These are phyloP conservation scores for Coelastrella sp. DNA, from an alignment of 139 green algal species.

Conservation along the genomic window DNA sequence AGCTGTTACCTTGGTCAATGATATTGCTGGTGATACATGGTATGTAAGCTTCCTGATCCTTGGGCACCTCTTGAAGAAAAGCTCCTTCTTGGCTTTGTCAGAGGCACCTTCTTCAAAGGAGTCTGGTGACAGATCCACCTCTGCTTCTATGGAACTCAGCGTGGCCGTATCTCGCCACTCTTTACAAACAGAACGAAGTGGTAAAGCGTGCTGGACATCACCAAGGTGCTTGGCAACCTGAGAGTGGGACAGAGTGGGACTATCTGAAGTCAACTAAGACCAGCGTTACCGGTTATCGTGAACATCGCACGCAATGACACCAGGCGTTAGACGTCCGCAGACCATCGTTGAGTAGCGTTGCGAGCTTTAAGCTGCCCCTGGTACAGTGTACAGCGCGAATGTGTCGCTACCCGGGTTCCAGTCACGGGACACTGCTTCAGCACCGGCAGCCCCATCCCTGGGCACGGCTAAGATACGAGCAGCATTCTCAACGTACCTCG, in stretches of 20 bases:
- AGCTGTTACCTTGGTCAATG: constrained; percentile 32
- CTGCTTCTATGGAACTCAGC: constrained; percentile 20
- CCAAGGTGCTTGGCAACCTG: constrained; percentile 51
- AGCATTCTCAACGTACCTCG: constrained; percentile 1
- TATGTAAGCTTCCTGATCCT: constrained; percentile 39
- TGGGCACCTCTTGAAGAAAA: constrained; percentile 40
- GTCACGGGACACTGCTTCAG: background rate
- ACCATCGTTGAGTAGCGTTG: too few relatives aligned
- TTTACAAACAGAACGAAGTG: constrained; percentile 38
- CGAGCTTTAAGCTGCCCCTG: too few relatives aligned
- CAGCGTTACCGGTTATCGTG: too few relatives aligned
- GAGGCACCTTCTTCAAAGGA: background rate
- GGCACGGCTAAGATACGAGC: too few relatives aligned
- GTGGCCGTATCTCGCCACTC: constrained; percentile 41
- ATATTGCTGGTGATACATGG: constrained; percentile 34
- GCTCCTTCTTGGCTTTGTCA: background rate
- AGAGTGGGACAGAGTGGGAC: background rate
- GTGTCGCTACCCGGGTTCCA: background rate
- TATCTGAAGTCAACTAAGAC: too few relatives aligned
- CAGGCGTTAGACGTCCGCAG: too few relatives aligned
- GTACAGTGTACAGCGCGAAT: background rate
- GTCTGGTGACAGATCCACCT: constrained; percentile 30
- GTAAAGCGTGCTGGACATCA: constrained; percentile 20
- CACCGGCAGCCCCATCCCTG: background rate
- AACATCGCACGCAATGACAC: too few relatives aligned